These are phyloP conservation scores for Trichoderma koningiopsis DNA, from an alignment of 2,329 filamentous ascomycete species.

Conservation along the genomic window DNA sequence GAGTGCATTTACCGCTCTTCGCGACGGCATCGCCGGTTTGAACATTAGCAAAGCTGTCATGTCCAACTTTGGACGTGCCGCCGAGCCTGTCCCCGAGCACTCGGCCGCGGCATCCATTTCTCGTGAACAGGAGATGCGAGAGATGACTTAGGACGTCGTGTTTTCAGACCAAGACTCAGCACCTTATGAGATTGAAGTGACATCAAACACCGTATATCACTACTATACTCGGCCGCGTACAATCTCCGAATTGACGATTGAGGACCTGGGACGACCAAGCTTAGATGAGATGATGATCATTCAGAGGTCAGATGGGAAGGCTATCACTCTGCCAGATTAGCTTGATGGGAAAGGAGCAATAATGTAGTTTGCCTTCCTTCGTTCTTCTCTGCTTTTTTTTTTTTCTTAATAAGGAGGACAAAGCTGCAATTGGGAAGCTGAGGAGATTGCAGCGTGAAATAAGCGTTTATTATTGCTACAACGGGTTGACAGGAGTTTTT, in stretches of 20 bases:
- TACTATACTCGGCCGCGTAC: slow-evolving; percentile 18
- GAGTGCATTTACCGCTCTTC: slow-evolving; percentile 49
- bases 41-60: slow-evolving; percentile 53
- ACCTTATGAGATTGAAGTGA: slow-evolving; percentile 41
- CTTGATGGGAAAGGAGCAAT: not conserved
- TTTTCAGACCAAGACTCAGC: slow-evolving; percentile 36
- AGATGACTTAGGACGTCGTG: slow-evolving; percentile 51
- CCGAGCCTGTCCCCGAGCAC: slow-evolving; percentile 29
- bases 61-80: slow-evolving; percentile 36
- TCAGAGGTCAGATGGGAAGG: not conserved
- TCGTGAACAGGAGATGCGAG: slow-evolving; percentile 47
- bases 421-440: not conserved
- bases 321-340: not conserved
- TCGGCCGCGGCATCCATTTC: slow-evolving; percentile 30
- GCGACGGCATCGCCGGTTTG: slow-evolving; percentile 52
- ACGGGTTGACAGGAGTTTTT: not conserved
- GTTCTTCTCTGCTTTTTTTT: not conserved
- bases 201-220: slow-evolving; percentile 33
- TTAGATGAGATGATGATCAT: not conserved
- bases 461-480: not conserved
- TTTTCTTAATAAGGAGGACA: not conserved
- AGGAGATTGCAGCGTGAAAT: not conserved
- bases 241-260: slow-evolving; percentile 21
- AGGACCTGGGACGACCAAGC: slow-evolving; percentile 8
- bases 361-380: not conserved